Conservation (phyloP, 2,329 filamentous ascomycete genomes). For the Fusarium anthophilum region DNA sequence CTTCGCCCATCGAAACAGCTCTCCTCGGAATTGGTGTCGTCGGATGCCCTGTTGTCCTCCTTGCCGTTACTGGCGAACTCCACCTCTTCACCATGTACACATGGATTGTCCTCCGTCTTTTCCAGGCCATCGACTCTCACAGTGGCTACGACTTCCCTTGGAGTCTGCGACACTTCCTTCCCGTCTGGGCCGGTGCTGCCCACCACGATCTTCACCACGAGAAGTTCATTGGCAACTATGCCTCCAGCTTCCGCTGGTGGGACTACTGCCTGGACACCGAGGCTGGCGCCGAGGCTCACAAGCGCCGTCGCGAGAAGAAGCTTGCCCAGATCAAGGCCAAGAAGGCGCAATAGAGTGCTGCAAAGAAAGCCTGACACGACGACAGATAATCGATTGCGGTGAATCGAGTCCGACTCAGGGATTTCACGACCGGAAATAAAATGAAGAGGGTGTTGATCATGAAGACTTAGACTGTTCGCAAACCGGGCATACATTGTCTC, state of each 20-base stretch:
- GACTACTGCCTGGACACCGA: conserved; percentile 95
- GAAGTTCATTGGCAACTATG: conserved; percentile 98
- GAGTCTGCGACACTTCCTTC: conserved; percentile 93
- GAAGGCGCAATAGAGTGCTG: conserved; percentile 68
- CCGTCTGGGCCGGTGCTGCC: conserved; percentile 97
- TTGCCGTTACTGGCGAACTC: conserved; percentile 82
- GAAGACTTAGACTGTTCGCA: conserved; percentile 38
- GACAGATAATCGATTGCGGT: conserved; percentile 37
- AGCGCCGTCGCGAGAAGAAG: conserved; percentile 84
- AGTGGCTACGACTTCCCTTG: conserved; percentile 98
- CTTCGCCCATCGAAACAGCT: conserved; percentile 97
- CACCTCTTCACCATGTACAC: conserved; percentile 98
- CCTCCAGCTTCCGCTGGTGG: conserved; percentile 99
- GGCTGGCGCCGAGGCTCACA: conserved; percentile 85
- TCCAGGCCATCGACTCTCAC: conserved; percentile 98
- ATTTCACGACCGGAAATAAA: conserved; percentile 11
- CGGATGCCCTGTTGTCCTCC: conserved; percentile 83
- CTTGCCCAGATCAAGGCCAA: conserved; percentile 70
- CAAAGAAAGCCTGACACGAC: conserved; percentile 1
- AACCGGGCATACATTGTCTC: conserved; percentile 28
- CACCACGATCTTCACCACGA: conserved; percentile 98
- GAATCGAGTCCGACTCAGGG: conserved; percentile 29
- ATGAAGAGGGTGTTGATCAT: conserved; percentile 30
- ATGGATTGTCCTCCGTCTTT: conserved; percentile 92
- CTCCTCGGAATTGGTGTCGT: conserved; percentile 89